phyloP scores from a whole-genome alignment of 2,329 filamentous ascomycete genomes.

The Fusarium sulawesiense region DNA sequence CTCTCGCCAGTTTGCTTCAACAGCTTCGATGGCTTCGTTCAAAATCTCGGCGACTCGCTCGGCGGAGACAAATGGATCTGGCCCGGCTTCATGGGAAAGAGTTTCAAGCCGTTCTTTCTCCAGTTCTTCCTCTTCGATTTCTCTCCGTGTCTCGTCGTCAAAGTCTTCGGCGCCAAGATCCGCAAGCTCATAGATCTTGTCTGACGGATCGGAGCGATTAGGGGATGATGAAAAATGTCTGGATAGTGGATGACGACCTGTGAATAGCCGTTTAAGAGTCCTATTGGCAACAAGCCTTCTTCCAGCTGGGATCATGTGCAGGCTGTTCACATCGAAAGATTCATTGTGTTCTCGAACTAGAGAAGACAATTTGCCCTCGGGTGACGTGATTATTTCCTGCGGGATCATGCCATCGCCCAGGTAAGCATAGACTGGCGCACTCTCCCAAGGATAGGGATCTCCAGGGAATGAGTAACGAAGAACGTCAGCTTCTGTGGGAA shows the following conservation, averaged over 20 bases:
- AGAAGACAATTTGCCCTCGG: conserved; percentile 38
- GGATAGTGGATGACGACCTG: conserved; percentile 41
- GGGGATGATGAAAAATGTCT: conserved; percentile 21
- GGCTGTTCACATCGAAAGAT: conserved; percentile 45
- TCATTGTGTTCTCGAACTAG: conserved; percentile 36
- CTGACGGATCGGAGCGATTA: conserved; percentile 16
- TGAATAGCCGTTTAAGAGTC: conserved; percentile 56
- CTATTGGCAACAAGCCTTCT: conserved; percentile 58
- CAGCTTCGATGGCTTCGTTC: conserved; percentile 58
- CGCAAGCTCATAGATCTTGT: conserved; percentile 21
- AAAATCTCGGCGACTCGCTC: conserved; percentile 46
- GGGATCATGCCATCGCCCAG: conserved; percentile 51
- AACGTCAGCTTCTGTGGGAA: conserved; percentile 44
- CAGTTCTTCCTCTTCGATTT: conserved; percentile 63
- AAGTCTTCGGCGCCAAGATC: conserved; percentile 45
- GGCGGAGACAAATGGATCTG: conserved; percentile 49
- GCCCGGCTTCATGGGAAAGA: background rate
- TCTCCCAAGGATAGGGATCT: conserved; percentile 39
- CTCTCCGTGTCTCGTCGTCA: conserved; percentile 69
- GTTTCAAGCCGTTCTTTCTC: conserved; percentile 22
- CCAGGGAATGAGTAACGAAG: background rate
- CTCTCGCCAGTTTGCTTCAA: conserved; percentile 67
- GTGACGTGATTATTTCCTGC: conserved; percentile 39
- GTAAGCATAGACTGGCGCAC: conserved; percentile 47
- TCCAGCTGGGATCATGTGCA: conserved; percentile 53